Evolutionary conservation across 768 basidiomycete genomes (phyloP), one percentile per base, ranked within the genome.

Genomic region (Pleurotus platypus): DNA sequence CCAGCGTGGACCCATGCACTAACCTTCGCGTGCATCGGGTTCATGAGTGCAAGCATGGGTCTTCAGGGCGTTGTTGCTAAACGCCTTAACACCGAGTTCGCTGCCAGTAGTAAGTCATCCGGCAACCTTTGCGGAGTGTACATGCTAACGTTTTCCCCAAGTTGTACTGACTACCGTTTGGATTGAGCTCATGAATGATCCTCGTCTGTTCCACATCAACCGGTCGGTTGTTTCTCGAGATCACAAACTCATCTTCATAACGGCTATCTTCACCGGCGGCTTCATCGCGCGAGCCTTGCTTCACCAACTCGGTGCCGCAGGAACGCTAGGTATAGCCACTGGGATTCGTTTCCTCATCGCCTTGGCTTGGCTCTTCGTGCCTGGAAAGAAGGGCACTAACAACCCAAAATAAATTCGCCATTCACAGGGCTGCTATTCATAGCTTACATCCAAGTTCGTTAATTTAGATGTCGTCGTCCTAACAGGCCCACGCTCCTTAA

Each of bases 41-140:
- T 92, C 68, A 85, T 93, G 70, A 92, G 90, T 60, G 87, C 87
- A 30, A 83, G 81, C 68, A 72, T 97, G 64, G 94, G 94, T 5
- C 72, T 94, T 30, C 93, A 95, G 70, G 92, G 92, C n/a, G 90
- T 94, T 66, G 76, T 90, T 71, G 91, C 86, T 49, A 94, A 94
- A 72, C 74, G 89, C 30, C 68, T 91, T 60, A 87, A 87, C 64
- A 87, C 87, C 8, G 86, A 90, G 67, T 93, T 89, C 65, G 84
- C 86, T 9, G 89, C 87, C 0, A 89, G 87, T 22, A 85, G 87
- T 88, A 45, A 64, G 83, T 78, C 12, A 35, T 46, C 22, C 15
- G 37, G 57, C 40, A 22, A 48, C n/a, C 42, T 15, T 26, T 39
- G 42, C 18, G 13, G 15, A 56, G 26, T 12, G 22, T 49, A 16